phyloP scores from a whole-genome alignment of 768 basidiomycete genomes.

The Lactifluus hygrophoroides region DNA sequence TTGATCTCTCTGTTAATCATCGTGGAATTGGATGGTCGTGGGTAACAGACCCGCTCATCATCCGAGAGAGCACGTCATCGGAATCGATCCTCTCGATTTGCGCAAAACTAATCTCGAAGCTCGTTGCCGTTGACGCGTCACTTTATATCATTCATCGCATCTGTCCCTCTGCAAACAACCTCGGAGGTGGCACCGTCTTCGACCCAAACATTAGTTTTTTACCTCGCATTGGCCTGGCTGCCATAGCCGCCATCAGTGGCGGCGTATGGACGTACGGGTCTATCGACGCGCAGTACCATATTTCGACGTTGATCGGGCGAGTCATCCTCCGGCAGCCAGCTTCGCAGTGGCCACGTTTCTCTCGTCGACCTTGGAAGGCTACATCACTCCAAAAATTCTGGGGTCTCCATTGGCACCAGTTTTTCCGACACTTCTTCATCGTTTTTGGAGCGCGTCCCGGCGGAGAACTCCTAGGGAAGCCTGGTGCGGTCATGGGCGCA shows the following conservation, averaged over 20 bases:
- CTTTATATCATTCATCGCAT: neutral
- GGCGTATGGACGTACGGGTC: slow-evolving; percentile 14
- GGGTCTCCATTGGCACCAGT: slow-evolving; percentile 34
- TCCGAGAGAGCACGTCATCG: neutral
- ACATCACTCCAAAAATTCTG: slow-evolving; percentile 34
- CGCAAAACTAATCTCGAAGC: neutral
- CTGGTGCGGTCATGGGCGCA: slow-evolving; percentile 44
- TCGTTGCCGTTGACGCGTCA: neutral
- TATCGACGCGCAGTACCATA: slow-evolving; percentile 21
- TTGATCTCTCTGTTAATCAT: slow-evolving; percentile 12
- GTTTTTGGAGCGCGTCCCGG: slow-evolving; percentile 30
- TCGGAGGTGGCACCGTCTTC: slow-evolving; percentile 1
- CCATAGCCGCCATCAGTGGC: slow-evolving; percentile 1
- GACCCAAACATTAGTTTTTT: neutral
- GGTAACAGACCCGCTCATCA: slow-evolving; percentile 3
- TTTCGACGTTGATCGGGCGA: too few relatives aligned
- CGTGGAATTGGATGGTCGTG: slow-evolving; percentile 16
- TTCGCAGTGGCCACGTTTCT: slow-evolving; percentile 29
- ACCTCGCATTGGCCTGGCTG: neutral
- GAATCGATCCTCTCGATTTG: neutral
- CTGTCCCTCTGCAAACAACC: neutral
- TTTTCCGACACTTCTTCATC: too few relatives aligned
- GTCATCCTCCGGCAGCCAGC: slow-evolving; percentile 28
- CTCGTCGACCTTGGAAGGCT: too few relatives aligned
- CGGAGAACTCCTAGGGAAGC: slow-evolving; percentile 36